Conservation (phyloP, 164 flowering plant genomes). For the Echeveria elegans region DNA sequence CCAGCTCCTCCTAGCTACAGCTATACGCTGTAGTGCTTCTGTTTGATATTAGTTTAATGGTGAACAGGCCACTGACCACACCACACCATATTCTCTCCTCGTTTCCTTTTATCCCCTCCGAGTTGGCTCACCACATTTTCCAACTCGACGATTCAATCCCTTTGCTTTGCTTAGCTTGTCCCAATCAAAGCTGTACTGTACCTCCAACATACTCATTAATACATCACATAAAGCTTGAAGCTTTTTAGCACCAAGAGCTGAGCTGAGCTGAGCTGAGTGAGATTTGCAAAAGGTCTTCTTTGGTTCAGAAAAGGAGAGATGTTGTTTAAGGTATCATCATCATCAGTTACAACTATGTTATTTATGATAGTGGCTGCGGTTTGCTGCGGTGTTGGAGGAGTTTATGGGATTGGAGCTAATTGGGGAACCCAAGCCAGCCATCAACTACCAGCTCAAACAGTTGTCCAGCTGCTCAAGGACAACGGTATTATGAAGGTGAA, state of each 20-base stretch:
- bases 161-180: neutral
- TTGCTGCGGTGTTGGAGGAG: neutral
- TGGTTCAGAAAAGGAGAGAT: neutral
- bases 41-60: neutral
- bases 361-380: neutral
- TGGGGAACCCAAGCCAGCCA: constrained; percentile 88
- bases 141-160: constrained; percentile 1
- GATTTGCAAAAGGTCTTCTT: neutral
- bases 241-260: neutral
- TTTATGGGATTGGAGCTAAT: constrained; percentile 63
- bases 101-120: neutral
- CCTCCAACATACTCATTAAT: neutral
- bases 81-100: neutral
- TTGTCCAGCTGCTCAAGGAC: constrained; percentile 56
- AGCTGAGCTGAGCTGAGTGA: too few relatives aligned
- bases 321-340: neutral
- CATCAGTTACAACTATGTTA: neutral
- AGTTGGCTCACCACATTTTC: neutral
- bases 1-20: too few relatives aligned
- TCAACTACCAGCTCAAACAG: constrained; percentile 45
- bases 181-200: neutral
- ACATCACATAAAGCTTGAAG: neutral
- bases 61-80: neutral
- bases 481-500: constrained; percentile 80
- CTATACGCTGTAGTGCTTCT: neutral